Evolutionary conservation across 2,329 filamentous ascomycete genomes (phyloP).

Genomic region (Bipolaris zeicola): DNA sequence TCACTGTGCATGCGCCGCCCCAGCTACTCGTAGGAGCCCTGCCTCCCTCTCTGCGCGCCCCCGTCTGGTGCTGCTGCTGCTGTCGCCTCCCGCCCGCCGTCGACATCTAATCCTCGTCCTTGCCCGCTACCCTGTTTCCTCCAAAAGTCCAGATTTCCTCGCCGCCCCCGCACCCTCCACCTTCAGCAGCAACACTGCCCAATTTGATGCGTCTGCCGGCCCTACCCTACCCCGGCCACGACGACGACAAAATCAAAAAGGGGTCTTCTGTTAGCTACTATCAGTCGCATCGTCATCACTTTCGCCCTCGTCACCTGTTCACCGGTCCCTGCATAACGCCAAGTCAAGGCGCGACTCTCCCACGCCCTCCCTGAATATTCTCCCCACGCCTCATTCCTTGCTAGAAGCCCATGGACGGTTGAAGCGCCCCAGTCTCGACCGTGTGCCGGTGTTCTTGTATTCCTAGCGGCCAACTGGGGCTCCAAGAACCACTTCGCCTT

Average conservation of each 20-base stretch:
- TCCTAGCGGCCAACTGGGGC: conserved; percentile 5
- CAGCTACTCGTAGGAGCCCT: background rate
- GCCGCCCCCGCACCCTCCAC: conserved; percentile 9
- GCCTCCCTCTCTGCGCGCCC: background rate
- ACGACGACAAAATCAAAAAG: conserved; percentile 8
- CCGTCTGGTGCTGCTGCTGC: conserved; percentile 4
- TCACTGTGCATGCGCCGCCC: conserved; percentile 4
- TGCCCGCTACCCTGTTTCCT: conserved; percentile 1
- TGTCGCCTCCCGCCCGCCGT: conserved; percentile 4
- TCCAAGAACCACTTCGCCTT: background rate
- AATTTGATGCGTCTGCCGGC: conserved; percentile 14
- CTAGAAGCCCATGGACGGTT: conserved; percentile 29
- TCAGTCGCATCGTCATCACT: conserved; percentile 14
- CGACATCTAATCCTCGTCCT: conserved; percentile 12
- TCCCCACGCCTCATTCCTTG: conserved; percentile 8
- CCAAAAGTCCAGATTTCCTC: conserved; percentile 9
- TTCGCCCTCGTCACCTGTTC: conserved; percentile 18
- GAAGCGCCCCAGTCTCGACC: conserved; percentile 14
- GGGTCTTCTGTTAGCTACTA: conserved; percentile 15
- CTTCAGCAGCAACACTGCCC: conserved; percentile 12
- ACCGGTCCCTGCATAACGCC: conserved; percentile 31
- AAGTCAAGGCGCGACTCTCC: conserved; percentile 14
- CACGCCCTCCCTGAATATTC: background rate
- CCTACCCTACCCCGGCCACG: conserved; percentile 5
- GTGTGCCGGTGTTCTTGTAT: conserved; percentile 14